Percentiles rank a stretch among this genome's conserved stretches.
phyloP scores from a whole-genome alignment of 225 moss, liverwort and hornwort genomes.

The Thuidium tamariscinum region DNA sequence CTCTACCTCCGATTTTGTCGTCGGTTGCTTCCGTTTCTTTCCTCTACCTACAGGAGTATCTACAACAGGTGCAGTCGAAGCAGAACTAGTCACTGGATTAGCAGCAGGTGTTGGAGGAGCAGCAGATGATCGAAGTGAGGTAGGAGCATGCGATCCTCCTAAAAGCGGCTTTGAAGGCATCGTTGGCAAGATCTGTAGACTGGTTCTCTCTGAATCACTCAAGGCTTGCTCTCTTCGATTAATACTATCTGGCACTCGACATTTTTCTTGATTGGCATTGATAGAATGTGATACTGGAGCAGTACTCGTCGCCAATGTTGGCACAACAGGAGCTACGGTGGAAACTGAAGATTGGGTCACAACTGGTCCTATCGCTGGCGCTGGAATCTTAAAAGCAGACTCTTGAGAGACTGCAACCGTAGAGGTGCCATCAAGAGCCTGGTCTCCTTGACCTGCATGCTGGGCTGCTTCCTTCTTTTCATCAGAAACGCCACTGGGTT shows the following conservation, averaged over 20 bases:
- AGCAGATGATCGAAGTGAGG: background rate
- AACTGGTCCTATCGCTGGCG: conserved; percentile 2
- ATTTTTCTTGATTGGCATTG: conserved; percentile 1
- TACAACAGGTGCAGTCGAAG: conserved; percentile 5
- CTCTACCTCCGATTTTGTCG: conserved; percentile 14
- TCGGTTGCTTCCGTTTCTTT: conserved; percentile 35
- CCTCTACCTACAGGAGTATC: conserved; percentile 26
- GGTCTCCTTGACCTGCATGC: conserved; percentile 7
- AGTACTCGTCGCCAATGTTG: background rate
- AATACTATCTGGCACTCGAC: background rate
- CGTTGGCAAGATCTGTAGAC: background rate
- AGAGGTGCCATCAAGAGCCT: background rate
- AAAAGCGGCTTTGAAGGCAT: background rate
- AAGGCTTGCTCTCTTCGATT: conserved; percentile 1
- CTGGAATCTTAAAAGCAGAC: background rate
- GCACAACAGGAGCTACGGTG: background rate
- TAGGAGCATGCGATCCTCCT: conserved; percentile 4
- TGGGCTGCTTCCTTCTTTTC: conserved; percentile 15
- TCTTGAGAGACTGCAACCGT: conserved; percentile 3
- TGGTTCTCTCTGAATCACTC: background rate
- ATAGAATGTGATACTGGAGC: background rate
- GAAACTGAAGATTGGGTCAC: conserved; percentile 2
- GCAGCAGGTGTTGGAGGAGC: background rate
- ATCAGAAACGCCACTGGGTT: conserved; percentile 12
- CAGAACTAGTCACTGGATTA: conserved; percentile 3